These are phyloP conservation scores for Eucalyptus paniculata DNA, from an alignment of 345 rosid genomes.

Conservation along the genomic window DNA sequence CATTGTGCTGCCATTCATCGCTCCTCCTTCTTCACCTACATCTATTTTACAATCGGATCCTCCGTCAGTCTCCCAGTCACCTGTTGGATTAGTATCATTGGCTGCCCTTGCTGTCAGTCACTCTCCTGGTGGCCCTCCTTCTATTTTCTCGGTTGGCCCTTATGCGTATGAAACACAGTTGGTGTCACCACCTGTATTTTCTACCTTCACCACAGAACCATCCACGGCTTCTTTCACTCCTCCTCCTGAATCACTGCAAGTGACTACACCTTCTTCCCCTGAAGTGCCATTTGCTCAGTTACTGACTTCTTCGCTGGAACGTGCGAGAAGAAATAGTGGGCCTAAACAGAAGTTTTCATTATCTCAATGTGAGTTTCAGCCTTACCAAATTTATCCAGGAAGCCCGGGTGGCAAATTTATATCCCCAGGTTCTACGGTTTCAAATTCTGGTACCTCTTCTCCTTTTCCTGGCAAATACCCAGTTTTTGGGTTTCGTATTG, in stretches of 20 bases:
- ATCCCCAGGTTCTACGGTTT: conserved; percentile 74
- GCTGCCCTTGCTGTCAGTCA: conserved; percentile 35
- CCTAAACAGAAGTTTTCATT: conserved; percentile 43
- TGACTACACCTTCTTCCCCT: conserved; percentile 89
- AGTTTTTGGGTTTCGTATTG: conserved; percentile 39
- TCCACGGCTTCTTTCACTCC: conserved; percentile 94
- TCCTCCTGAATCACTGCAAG: conserved; percentile 74
- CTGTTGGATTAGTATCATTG: conserved; percentile 48
- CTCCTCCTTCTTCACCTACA: conserved; percentile 96
- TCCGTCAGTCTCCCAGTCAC: conserved; percentile 70
- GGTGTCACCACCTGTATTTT: conserved; percentile 93
- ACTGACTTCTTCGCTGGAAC: conserved; percentile 78
- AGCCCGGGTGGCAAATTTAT: conserved; percentile 73
- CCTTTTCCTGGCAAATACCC: conserved; percentile 58
- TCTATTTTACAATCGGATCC: conserved; percentile 84
- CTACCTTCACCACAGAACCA: conserved; percentile 85
- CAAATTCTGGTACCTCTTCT: conserved; percentile 80
- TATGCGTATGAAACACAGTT: conserved; percentile 92
- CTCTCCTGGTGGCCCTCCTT: conserved; percentile 60
- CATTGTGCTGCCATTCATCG: conserved; percentile 51
- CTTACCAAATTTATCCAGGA: conserved; percentile 51
- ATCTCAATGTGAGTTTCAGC: conserved; percentile 54
- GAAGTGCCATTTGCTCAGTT: conserved; percentile 94
- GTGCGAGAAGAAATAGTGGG: conserved; percentile 58
- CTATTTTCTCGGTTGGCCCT: conserved; percentile 74